These are phyloP conservation scores for Fusarium chaquense DNA, from an alignment of 2,329 filamentous ascomycete genomes.

Conservation along the genomic window DNA sequence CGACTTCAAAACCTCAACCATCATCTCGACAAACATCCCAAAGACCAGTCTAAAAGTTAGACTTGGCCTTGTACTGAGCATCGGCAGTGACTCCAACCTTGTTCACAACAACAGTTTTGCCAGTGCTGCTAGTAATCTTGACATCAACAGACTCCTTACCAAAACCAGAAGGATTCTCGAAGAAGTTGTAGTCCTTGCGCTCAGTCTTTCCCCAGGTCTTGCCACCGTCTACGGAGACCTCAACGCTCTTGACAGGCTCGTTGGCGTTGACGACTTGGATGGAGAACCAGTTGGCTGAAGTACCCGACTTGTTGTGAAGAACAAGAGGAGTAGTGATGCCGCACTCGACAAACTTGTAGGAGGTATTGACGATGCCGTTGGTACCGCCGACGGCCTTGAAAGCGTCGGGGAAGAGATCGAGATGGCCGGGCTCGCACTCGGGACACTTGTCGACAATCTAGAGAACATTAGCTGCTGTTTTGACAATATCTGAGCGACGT, in stretches of 20 bases:
- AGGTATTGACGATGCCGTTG: slow-evolving; percentile 54
- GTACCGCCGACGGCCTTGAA: slow-evolving; percentile 55
- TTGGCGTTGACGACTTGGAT: slow-evolving; percentile 74
- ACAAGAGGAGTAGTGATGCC: slow-evolving; percentile 57
- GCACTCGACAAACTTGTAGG: slow-evolving; percentile 55
- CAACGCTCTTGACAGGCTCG: slow-evolving; percentile 65
- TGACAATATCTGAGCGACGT: accelerated
- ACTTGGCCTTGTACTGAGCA: slow-evolving; percentile 47
- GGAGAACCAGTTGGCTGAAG: slow-evolving; percentile 57
- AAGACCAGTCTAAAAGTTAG: slow-evolving; percentile 48
- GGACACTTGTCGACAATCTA: slow-evolving; percentile 61
- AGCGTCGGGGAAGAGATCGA: slow-evolving; percentile 60
- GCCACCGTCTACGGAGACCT: slow-evolving; percentile 71
- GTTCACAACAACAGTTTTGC: slow-evolving; percentile 64
- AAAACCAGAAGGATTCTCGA: slow-evolving; percentile 69
- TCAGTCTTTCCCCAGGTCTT: slow-evolving; percentile 68
- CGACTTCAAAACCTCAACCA: background rate
- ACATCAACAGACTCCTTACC: slow-evolving; percentile 66
- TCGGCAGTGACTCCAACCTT: slow-evolving; percentile 58
- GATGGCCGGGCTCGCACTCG: slow-evolving; percentile 56
- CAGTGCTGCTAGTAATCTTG: slow-evolving; percentile 65
- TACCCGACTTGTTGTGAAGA: slow-evolving; percentile 60
- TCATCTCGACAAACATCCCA: background rate
- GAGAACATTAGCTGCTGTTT: background rate
- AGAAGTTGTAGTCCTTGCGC: slow-evolving; percentile 70